Evolutionary conservation across 2,329 filamentous ascomycete species (phyloP), one percentile per base, ranked within the genome.

Genomic region (Colletotrichum tabaci): DNA sequence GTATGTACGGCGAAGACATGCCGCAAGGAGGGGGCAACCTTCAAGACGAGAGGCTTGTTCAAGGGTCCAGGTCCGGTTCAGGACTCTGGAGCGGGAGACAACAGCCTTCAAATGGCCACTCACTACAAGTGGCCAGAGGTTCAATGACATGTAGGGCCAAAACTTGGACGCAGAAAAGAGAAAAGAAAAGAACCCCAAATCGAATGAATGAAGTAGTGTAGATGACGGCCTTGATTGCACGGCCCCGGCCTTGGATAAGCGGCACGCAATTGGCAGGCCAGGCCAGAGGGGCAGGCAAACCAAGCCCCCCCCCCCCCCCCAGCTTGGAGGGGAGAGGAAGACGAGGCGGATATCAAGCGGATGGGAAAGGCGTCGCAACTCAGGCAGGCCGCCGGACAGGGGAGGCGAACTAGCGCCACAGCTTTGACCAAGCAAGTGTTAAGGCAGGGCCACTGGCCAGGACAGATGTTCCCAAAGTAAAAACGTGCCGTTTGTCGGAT

Each of bases 1-100:
- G 30, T 49, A 66, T 67, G 65, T 67, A 42, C 67, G 64, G 55
- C 46, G 57, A 47, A 63, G 64, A 68, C 58, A 58, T 58, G 68
- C 68, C 68, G 64, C 65, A 63, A 63, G 50, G 63, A 67, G 57
- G 42, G 57, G 56, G 42, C 30, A 61, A 30, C 56, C 50, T 62
- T 67, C 47, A 49, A 58, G 23, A 62, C 9, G 42, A 60, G 50
- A 67, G 67, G 67, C 67, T 71, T 57, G 55, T 56, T 44, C 47
- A 23, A 62, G 60, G 56, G 67, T 42, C 68, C 52, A 58, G 58
- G 50, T 52, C 64, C 58, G 40, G 35, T 52, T 58, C 30, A 46
- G 35, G 26, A 26, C 16, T 21, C 12, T 38, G 49, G n/a, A 15
- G 5, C 23, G 16, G 21, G 47, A 10, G 42, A 52, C 13, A 16